Percentiles rank a stretch among this genome's conserved stretches.
Conservation (phyloP, 1,139 yeast genomes). For the Yamadazyma trypodendri region DNA sequence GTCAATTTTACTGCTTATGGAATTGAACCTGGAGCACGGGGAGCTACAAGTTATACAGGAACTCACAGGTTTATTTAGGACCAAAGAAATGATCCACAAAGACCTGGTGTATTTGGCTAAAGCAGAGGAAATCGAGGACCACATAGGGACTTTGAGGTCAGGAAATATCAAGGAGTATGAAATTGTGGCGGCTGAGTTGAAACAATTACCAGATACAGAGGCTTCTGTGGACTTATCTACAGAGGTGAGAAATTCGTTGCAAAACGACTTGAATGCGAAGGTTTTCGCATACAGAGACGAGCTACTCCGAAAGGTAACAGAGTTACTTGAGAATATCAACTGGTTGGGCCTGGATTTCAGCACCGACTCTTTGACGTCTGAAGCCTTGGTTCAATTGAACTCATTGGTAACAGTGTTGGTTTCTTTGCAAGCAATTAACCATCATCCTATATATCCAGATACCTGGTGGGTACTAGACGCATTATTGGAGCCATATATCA, state of each 20-base stretch:
- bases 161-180: conserved; percentile 10
- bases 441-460: conserved; percentile 37
- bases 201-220: conserved; percentile 2
- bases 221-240: conserved; percentile 2
- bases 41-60: conserved; percentile 15
- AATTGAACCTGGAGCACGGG: conserved; percentile 17
- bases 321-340: conserved; percentile 11
- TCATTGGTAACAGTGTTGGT: conserved; percentile 23
- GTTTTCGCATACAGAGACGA: conserved; percentile 5
- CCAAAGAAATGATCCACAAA: conserved; percentile 2
- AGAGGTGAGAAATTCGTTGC: conserved; percentile 5
- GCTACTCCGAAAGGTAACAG: conserved; percentile 7
- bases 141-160: conserved; percentile 4
- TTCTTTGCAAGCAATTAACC: conserved; percentile 35
- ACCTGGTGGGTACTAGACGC: conserved; percentile 60
- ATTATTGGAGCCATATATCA: conserved; percentile 54
- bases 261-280: conserved; percentile 8
- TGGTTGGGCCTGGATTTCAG: conserved; percentile 19
- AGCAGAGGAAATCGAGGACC: conserved; percentile 8
- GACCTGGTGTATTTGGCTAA: conserved; percentile 8
- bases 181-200: conserved; percentile 4
- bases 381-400: conserved; percentile 13
- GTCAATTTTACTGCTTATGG: conserved; percentile 16
- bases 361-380: conserved; percentile 8
- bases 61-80: conserved; percentile 9